Conservation (phyloP, 352 stramenopile genomes). For the Phytophthora lateralis region DNA sequence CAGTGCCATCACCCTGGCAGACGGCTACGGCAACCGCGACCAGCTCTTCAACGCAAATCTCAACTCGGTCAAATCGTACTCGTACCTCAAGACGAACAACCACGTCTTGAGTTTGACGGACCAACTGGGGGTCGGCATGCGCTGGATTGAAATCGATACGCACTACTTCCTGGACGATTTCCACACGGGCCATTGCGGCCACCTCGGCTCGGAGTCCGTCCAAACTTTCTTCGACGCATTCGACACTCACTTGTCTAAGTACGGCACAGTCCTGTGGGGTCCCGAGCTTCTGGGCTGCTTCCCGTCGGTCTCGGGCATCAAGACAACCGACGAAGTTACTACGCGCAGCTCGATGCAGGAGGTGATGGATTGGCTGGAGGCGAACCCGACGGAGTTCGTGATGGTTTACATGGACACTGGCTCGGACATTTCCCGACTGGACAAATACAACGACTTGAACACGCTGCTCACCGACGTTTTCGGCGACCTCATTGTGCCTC, state of each 20-base stretch:
- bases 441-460: slow-evolving; percentile 41
- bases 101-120: slow-evolving; percentile 64
- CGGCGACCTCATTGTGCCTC: slow-evolving; percentile 47
- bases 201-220: slow-evolving; percentile 44
- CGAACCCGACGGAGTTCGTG: slow-evolving; percentile 50
- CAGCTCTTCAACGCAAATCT: slow-evolving; percentile 62
- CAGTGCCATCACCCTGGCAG: slow-evolving; percentile 56
- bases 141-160: slow-evolving; percentile 67
- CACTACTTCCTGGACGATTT: slow-evolving; percentile 70
- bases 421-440: slow-evolving; percentile 37
- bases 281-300: slow-evolving; percentile 63
- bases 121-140: slow-evolving; percentile 61
- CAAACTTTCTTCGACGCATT: slow-evolving; percentile 46
- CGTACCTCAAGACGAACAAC: slow-evolving; percentile 73
- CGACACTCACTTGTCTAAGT: slow-evolving; percentile 44
- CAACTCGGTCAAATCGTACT: slow-evolving; percentile 45
- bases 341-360: slow-evolving; percentile 46
- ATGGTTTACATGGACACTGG: slow-evolving; percentile 60
- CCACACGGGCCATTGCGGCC: slow-evolving; percentile 63
- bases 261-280: slow-evolving; percentile 49
- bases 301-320: slow-evolving; percentile 63
- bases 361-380: slow-evolving; percentile 49
- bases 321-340: slow-evolving; percentile 45
- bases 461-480: slow-evolving; percentile 47
- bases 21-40: slow-evolving; percentile 64